phyloP scores from a whole-genome alignment of 2,329 filamentous ascomycete genomes.

The Botryosphaeria dothidea region DNA sequence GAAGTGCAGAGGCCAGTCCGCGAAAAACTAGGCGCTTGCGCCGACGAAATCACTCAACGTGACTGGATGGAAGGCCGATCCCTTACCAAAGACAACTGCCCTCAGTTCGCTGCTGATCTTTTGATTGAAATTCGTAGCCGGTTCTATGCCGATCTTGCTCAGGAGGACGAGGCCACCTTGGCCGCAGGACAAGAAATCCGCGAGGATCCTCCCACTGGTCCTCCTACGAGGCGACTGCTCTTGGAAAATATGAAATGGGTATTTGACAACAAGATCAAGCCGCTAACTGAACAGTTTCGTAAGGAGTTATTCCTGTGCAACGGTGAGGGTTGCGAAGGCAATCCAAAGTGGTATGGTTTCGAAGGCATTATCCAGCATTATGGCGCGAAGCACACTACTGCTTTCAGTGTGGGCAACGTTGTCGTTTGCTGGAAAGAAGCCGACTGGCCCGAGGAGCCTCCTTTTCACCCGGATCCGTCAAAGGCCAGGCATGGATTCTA shows the following conservation, averaged over 20 bases:
- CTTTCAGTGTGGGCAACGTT: slow-evolving; percentile 69
- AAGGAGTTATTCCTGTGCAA: slow-evolving; percentile 78
- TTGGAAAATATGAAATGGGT: slow-evolving; percentile 87
- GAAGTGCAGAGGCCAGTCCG: slow-evolving; percentile 68
- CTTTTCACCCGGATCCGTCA: slow-evolving; percentile 66
- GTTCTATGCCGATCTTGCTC: slow-evolving; percentile 64
- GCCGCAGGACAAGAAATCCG: slow-evolving; percentile 16
- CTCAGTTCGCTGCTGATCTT: slow-evolving; percentile 71
- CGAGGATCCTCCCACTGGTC: slow-evolving; percentile 52
- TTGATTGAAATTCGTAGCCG: slow-evolving; percentile 65
- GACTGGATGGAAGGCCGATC: slow-evolving; percentile 65
- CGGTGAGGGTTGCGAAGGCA: slow-evolving; percentile 60
- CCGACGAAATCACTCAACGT: slow-evolving; percentile 68
- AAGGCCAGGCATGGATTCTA: slow-evolving; percentile 43
- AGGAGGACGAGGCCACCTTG: slow-evolving; percentile 48
- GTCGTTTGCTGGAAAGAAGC: slow-evolving; percentile 75
- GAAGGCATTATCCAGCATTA: slow-evolving; percentile 82
- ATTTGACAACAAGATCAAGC: slow-evolving; percentile 75
- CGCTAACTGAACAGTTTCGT: slow-evolving; percentile 63
- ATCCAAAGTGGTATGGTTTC: slow-evolving; percentile 70
- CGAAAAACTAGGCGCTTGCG: slow-evolving; percentile 64
- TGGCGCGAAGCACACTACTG: slow-evolving; percentile 75
- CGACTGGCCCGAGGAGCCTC: slow-evolving; percentile 76
- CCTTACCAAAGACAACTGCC: slow-evolving; percentile 63
- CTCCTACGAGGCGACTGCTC: slow-evolving; percentile 64